A percentile compares a stretch with the other conserved stretches of the same genome.
Evolutionary conservation across 352 stramenopile species (phyloP).

Genomic region (Globisporangium spiculum): DNA sequence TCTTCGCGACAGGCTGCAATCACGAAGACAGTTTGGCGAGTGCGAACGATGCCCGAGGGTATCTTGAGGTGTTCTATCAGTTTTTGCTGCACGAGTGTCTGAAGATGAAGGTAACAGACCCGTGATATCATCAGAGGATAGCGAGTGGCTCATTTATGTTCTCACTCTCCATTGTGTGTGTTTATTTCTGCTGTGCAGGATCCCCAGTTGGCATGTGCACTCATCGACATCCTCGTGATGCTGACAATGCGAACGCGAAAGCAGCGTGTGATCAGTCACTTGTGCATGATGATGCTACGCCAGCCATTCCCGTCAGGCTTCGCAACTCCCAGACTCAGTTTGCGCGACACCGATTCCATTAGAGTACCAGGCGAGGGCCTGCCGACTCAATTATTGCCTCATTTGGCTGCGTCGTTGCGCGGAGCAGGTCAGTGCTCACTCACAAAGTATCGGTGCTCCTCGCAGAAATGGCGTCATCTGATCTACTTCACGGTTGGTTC

Average conservation of each 20-base stretch:
- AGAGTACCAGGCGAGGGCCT: conserved; percentile 20
- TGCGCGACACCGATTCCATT: background rate
- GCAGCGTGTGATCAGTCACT: conserved; percentile 35
- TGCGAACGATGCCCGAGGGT: conserved; percentile 7
- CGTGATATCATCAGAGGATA: background rate
- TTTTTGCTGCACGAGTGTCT: conserved; percentile 46
- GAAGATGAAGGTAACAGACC: conserved; percentile 34
- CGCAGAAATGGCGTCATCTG: conserved; percentile 46
- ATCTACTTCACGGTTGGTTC: conserved; percentile 55
- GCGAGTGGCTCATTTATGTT: background rate
- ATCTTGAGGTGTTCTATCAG: conserved; percentile 41
- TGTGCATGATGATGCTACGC: conserved; percentile 61
- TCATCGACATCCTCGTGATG: conserved; percentile 35
- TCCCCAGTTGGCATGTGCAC: conserved; percentile 38
- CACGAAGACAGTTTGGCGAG: conserved; percentile 6
- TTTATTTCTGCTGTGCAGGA: conserved; percentile 29
- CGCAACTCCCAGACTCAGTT: background rate
- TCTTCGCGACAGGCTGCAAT: conserved; percentile 32
- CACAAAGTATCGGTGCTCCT: conserved; percentile 41
- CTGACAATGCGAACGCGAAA: conserved; percentile 47
- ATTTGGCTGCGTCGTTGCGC: conserved; percentile 29
- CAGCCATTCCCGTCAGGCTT: conserved; percentile 39
- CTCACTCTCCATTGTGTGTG: background rate
- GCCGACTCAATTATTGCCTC: conserved; percentile 29
- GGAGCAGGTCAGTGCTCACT: conserved; percentile 37